Evolutionary conservation across 306 rosid genomes (phyloP), one percentile per base, ranked within the genome.

Genomic region (Prunus fruticosa): DNA sequence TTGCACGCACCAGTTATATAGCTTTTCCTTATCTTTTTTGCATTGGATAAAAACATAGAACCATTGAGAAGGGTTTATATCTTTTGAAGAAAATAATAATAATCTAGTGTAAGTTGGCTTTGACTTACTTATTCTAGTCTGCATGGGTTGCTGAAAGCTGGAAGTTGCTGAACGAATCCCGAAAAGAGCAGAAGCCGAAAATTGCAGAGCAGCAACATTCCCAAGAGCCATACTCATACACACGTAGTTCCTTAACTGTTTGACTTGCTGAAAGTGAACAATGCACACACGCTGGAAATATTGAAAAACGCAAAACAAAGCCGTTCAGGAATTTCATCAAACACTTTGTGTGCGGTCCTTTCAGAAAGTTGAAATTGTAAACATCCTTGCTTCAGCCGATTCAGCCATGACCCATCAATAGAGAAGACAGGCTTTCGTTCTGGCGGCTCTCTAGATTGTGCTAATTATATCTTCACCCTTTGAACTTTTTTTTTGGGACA

Each of bases 41-140:
- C 43, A 38, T 38, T 38, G 43, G 43, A 1, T 9, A 38, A 38
- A 38, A 38, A 38, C 43, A 38, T 9, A 38, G 43, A 38, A 1
- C 43, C 43, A 7, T 7, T 38, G 43, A 7, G 43, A 38, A 38
- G 5, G 25, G 20, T 63, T 30, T 64, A 2, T 52, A 52, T 52
- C n/a, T 7, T 38, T n/a, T 15, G 10, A 6, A 10, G 28, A 51
- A 22, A 49, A 67, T 34, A 2, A 8, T 20, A 3, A 8, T 27
- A 32, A 6, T 34, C 13, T 51, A 64, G 18, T 58, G 28, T 3
- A 46, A 53, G 46, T 56, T 46, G 30, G 27, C 70, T 16, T 23
- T 43, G 75, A 82, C 93, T 87, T 75, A 83, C 98, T 84, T 75
- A 15, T 89, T 75, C 13, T 87, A 73, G 69, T 43, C 78, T 34